Evolutionary conservation across 164 flowering plant genomes (phyloP).

Genomic region (Piper betle): DNA sequence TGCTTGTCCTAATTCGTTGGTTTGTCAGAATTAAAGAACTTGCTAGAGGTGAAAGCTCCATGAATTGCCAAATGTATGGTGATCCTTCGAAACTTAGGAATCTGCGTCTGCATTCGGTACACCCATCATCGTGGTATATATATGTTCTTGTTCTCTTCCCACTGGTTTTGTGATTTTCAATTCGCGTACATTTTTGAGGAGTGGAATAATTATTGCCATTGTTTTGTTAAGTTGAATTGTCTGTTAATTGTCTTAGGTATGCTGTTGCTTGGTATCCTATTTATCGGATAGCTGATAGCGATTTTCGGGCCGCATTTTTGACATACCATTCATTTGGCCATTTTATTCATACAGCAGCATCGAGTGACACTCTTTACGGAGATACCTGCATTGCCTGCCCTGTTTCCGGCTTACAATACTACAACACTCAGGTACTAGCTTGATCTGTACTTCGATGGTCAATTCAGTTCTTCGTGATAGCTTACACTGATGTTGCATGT

Average conservation of each 20-base stretch:
- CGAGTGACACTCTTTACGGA: constrained; percentile 7
- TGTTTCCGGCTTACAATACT: constrained; percentile 62
- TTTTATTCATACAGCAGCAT: constrained; percentile 22
- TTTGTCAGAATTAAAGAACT: constrained; percentile 49
- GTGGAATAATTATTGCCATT: no score
- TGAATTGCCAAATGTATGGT: constrained; percentile 28
- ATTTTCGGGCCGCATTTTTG: constrained; percentile 58
- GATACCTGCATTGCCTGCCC: constrained; percentile 36
- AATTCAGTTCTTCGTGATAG: no score
- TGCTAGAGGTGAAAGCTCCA: constrained; percentile 20
- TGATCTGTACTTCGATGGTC: constrained; percentile 8
- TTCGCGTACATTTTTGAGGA: no score
- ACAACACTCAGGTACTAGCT: constrained; percentile 50
- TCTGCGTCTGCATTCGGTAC: constrained; percentile 38
- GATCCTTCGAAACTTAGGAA: constrained; percentile 37
- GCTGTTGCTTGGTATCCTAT: constrained; percentile 94
- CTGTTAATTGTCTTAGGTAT: constrained; percentile 36
- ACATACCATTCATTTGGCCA: constrained; percentile 77
- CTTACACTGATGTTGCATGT: no score
- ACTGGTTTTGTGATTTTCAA: no score
- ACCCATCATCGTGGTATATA: constrained; percentile 59
- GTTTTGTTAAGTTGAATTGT: no score
- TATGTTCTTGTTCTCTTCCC: no score
- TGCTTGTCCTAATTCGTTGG: background rate
- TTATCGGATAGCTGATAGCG: constrained; percentile 62